Base-by-base conservation (phyloP, 202 grass and related monocot species). In the Schoenoplectus triqueter region DNA sequence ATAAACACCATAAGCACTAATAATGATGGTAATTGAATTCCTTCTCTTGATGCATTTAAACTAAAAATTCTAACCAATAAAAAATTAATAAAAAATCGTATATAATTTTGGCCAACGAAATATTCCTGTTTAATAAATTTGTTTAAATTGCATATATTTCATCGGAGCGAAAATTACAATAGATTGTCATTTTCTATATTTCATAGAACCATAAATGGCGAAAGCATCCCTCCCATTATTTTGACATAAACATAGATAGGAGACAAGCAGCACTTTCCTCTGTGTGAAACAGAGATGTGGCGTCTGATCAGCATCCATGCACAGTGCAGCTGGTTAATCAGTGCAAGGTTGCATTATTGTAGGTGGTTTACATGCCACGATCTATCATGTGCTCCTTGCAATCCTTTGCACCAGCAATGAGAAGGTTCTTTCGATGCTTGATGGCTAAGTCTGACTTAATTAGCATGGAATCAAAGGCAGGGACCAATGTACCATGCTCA, bases 311-410 rank as follows among this genome's bases (percentile, higher is more conserved):
- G 39, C 75, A 78, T 78, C 51, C 2, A 42, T 78, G 74, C 5
- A 78, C 75, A 82, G 48, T 82, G n/a, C 7, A 49, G 69, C 42
- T 81, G 60, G 42, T 82, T 67, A 69, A 69, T 44, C 13, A 21
- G 40, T 82, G 66, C 55, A 15, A 65, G 20, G 22, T 65, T 82
- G 17, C 61, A 82, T 82, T 82, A 6, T 3, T 3, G 45, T 3
- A 47, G 61, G 80, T 67, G n/a, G 80, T 82, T 65, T 82, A 82
- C 63, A 65, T 82, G 80, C 4, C 80, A 82, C 61, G 46, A 82
- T 60, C 75, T 39, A 68, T 82, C 80, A 82, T 82, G 80, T 82
- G 80, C 46, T 47, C 22, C n/a, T 49, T 66, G 11, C 20, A 57
- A 14, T 57, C 54, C 54, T 48, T 65, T 82, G 61, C 42, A 82